Evolutionary conservation across 2,329 filamentous ascomycete species (phyloP).

Genomic region (Aspergillus sp.): DNA sequence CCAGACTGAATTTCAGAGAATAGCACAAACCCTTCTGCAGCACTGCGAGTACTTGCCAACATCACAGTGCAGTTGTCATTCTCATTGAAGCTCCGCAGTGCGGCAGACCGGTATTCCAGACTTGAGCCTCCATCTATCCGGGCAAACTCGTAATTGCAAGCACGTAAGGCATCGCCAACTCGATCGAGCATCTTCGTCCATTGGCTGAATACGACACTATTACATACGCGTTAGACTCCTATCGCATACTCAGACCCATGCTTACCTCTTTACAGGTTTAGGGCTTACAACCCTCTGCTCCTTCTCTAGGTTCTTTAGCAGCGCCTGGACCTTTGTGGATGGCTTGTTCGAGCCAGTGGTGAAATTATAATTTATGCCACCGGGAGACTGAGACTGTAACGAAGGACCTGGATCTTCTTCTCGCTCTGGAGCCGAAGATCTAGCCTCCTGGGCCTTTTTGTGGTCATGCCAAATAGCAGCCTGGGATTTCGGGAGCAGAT

Average conservation of each 20-base stretch:
- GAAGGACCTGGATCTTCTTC: background rate
- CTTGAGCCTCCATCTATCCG: slow-evolving; percentile 7
- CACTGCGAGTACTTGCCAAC: slow-evolving; percentile 10
- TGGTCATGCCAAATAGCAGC: background rate
- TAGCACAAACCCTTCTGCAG: slow-evolving; percentile 6
- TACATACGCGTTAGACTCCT: background rate
- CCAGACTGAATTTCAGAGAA: background rate
- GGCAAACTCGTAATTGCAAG: background rate
- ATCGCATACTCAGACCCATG: background rate
- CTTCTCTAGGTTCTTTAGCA: slow-evolving; percentile 3
- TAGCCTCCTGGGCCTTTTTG: background rate
- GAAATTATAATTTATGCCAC: background rate
- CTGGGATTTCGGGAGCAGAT: background rate
- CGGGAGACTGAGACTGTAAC: background rate
- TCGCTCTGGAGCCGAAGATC: background rate
- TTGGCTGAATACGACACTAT: slow-evolving; percentile 9
- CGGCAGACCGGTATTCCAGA: background rate
- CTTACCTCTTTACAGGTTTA: background rate
- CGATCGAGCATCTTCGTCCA: slow-evolving; percentile 11
- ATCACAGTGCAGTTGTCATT: background rate
- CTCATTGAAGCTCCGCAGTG: background rate
- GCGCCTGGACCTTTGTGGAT: slow-evolving; percentile 3
- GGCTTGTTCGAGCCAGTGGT: background rate
- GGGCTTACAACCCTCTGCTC: background rate
- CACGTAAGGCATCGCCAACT: background rate